Conservation (phyloP, 2,329 filamentous ascomycete species). For the Aspergillus fischeri region DNA sequence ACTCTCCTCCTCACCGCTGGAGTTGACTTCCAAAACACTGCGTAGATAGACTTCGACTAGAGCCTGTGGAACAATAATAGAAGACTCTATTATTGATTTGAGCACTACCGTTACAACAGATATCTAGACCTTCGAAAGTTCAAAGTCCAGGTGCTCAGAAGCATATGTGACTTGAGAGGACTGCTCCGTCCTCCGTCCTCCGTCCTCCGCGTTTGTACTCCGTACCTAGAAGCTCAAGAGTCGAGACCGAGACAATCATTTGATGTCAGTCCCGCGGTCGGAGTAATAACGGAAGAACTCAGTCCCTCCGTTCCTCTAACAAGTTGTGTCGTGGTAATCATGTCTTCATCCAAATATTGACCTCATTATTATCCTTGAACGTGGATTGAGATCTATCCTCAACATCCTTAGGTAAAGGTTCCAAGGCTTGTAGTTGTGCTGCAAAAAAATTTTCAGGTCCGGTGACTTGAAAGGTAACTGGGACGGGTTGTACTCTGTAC, state of each 20-base stretch:
- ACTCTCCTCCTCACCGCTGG: constrained; percentile 5
- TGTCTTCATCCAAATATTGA: not conserved
- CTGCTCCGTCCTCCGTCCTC: no score
- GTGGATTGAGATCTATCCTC: not conserved
- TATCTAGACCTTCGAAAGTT: no score
- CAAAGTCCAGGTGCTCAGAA: not conserved
- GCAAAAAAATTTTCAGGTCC: not conserved
- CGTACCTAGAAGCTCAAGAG: not conserved
- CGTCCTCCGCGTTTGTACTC: not conserved
- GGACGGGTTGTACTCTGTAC: not conserved
- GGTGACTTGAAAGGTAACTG: not conserved
- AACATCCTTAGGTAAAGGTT: not conserved
- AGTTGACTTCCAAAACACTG: not conserved
- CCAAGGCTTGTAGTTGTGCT: not conserved
- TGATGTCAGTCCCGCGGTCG: not conserved
- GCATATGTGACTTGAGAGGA: not conserved
- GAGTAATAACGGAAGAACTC: constrained; percentile 6
- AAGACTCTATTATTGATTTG: not conserved
- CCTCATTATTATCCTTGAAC: not conserved
- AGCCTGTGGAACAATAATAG: not conserved
- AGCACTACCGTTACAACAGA: not conserved
- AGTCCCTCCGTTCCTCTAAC: not conserved
- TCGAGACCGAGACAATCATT: not conserved
- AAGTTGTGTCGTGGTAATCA: not conserved
- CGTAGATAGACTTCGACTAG: not conserved